These are phyloP conservation scores for Sporothrix mexicana DNA, from an alignment of 2,329 filamentous ascomycete genomes.

Conservation along the genomic window DNA sequence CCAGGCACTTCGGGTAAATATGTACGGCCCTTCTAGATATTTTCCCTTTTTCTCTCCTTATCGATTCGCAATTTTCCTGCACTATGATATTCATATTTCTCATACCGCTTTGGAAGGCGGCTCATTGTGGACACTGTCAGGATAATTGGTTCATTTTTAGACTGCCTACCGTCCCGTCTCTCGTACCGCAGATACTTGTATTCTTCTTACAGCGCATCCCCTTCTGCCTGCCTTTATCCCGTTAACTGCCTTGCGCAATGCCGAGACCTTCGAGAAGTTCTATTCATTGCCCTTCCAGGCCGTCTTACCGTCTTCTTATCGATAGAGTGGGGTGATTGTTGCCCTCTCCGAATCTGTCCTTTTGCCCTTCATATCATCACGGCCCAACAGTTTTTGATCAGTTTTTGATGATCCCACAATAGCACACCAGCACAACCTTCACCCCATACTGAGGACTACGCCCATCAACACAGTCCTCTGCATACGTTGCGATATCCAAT, in stretches of 20 bases:
- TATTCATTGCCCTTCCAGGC: neutral
- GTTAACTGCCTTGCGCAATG: slow-evolving; percentile 8
- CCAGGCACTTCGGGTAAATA: slow-evolving; percentile 21
- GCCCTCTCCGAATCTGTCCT: slow-evolving; percentile 15
- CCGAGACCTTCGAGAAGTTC: slow-evolving; percentile 24
- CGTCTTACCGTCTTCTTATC: slow-evolving; percentile 5
- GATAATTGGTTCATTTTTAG: neutral
- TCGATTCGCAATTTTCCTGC: neutral
- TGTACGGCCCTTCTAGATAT: slow-evolving; percentile 15
- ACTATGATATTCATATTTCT: slow-evolving; percentile 16
- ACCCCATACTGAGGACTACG: too few species aligned
- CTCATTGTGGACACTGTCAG: neutral
- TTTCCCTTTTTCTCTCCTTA: neutral
- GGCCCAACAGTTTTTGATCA: neutral
- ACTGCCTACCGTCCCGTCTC: slow-evolving; percentile 18
- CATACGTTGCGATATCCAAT: too few species aligned
- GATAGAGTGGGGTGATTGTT: neutral
- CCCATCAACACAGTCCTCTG: too few species aligned
- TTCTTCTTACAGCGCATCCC: neutral
- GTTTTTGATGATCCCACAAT: slow-evolving; percentile 14
- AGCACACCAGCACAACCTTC: neutral
- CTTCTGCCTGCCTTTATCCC: neutral
- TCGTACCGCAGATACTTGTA: neutral
- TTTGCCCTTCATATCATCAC: neutral
- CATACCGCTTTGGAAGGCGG: slow-evolving; percentile 2